Conservation (phyloP, 257 asterid species). For the Ilex asprella region DNA sequence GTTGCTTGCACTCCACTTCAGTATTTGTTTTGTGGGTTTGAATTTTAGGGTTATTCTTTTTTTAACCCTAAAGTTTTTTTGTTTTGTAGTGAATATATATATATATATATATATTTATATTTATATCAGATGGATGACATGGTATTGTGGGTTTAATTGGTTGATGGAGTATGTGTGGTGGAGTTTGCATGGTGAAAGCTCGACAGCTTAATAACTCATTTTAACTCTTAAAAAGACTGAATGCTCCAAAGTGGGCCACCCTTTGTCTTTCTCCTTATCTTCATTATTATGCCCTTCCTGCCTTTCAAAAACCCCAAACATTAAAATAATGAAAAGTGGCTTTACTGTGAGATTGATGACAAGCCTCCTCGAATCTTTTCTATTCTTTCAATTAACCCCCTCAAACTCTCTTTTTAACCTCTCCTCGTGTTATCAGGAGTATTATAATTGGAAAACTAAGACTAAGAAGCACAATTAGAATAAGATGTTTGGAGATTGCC, state of each 20-base stretch:
- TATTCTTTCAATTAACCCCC: no score
- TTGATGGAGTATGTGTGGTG: conserved; percentile 29
- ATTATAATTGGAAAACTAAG: no score
- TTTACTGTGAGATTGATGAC: background rate
- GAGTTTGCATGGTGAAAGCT: conserved; percentile 21
- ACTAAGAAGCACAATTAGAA: no score
- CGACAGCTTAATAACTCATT: conserved; percentile 2
- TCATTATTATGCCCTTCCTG: background rate
- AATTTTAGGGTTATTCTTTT: no score
- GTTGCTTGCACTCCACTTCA: no score
- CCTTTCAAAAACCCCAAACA: background rate
- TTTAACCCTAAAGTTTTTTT: no score
- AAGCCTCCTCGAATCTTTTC: no score
- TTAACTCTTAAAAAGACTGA: conserved; percentile 6
- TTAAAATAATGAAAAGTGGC: background rate
- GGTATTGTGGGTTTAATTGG: background rate
- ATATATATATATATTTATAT: background rate
- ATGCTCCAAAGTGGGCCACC: conserved; percentile 21
- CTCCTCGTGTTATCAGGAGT: no score
- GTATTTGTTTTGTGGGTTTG: no score
- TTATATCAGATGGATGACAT: background rate
- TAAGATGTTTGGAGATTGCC: no score
- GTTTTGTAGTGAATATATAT: no score
- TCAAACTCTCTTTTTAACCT: no score
- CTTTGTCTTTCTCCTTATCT: conserved; percentile 8